phyloP scores from a whole-genome alignment of 1,139 yeast genomes.

The Yamadazyma epiphylla region DNA sequence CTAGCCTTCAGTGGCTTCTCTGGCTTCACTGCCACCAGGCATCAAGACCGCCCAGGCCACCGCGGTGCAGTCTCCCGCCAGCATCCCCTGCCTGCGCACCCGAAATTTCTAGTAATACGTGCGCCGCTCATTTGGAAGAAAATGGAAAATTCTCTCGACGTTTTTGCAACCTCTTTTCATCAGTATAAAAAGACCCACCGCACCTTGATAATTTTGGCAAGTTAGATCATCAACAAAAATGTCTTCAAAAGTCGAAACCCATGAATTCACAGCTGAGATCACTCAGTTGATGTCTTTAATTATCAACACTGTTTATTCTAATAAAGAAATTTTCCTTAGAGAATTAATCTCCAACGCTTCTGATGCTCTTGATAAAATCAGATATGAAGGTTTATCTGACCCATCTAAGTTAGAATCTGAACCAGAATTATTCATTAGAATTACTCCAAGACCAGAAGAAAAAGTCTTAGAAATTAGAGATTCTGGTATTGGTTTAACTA shows the following conservation, averaged over 20 bases:
- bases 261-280: slow-evolving; percentile 99
- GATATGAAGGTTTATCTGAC: slow-evolving; percentile 94
- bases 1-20: too few relatives aligned
- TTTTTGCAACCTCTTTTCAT: slow-evolving; percentile 11
- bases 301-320: slow-evolving; percentile 99
- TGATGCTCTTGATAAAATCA: slow-evolving; percentile 80
- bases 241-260: slow-evolving; percentile 73
- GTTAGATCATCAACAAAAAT: slow-evolving; percentile 20
- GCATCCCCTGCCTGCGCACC: not conserved
- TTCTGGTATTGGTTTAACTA: slow-evolving; percentile 99
- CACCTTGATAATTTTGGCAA: not conserved
- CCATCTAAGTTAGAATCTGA: slow-evolving; percentile 90
- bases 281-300: slow-evolving; percentile 99
- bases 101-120: slow-evolving; percentile 3
- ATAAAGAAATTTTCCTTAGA: slow-evolving; percentile 98
- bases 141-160: slow-evolving; percentile 29
- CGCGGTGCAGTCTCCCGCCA: not conserved
- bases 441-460: slow-evolving; percentile 93
- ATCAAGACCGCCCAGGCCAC: not conserved
- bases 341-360: slow-evolving; percentile 98
- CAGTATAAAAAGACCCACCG: not conserved
- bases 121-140: slow-evolving; percentile 23
- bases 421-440: slow-evolving; percentile 95
- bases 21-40: not conserved
- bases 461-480: slow-evolving; percentile 97